Evolutionary conservation across 2,329 filamentous ascomycete genomes (phyloP).

Genomic region (Aspergillus bombycis): DNA sequence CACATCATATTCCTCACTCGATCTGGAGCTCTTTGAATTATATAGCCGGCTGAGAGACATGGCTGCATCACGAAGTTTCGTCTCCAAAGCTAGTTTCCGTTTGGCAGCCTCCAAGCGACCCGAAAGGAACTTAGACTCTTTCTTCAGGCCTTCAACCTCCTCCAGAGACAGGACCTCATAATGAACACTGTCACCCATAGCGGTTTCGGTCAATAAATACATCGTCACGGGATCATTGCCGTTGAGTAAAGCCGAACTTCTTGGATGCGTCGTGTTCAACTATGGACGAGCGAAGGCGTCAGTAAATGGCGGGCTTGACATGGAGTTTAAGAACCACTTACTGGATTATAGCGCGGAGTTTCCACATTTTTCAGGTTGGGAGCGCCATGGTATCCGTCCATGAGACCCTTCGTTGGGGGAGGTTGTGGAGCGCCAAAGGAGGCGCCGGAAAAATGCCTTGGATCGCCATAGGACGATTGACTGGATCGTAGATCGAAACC

Average conservation of each 20-base stretch:
- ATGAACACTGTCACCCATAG: slow-evolving; percentile 81
- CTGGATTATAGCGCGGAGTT: slow-evolving; percentile 60
- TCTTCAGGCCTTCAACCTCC: slow-evolving; percentile 90
- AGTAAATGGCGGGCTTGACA: neutral
- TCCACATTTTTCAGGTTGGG: slow-evolving; percentile 59
- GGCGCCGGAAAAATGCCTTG: slow-evolving; percentile 40
- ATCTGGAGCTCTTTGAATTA: slow-evolving; percentile 61
- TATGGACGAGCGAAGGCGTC: slow-evolving; percentile 32
- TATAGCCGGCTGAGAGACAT: slow-evolving; percentile 83
- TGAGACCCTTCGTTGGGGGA: slow-evolving; percentile 51
- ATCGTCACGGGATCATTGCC: slow-evolving; percentile 70
- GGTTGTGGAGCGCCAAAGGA: slow-evolving; percentile 38
- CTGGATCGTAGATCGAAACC: slow-evolving; percentile 42
- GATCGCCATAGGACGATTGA: slow-evolving; percentile 46
- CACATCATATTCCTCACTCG: slow-evolving; percentile 45
- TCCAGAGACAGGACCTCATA: slow-evolving; percentile 88
- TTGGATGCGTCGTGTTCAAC: slow-evolving; percentile 54
- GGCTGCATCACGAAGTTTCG: slow-evolving; percentile 92
- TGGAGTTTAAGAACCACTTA: slow-evolving; percentile 41
- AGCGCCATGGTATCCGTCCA: slow-evolving; percentile 64
- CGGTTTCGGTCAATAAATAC: slow-evolving; percentile 91
- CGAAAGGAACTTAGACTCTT: slow-evolving; percentile 72
- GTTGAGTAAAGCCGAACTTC: slow-evolving; percentile 44
- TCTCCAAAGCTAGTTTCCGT: slow-evolving; percentile 83
- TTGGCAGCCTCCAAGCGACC: slow-evolving; percentile 80